A percentile compares a stretch with the other conserved stretches of the same genome.
phyloP scores from a whole-genome alignment of 805 yeast species.

The Pichia scutulata region DNA sequence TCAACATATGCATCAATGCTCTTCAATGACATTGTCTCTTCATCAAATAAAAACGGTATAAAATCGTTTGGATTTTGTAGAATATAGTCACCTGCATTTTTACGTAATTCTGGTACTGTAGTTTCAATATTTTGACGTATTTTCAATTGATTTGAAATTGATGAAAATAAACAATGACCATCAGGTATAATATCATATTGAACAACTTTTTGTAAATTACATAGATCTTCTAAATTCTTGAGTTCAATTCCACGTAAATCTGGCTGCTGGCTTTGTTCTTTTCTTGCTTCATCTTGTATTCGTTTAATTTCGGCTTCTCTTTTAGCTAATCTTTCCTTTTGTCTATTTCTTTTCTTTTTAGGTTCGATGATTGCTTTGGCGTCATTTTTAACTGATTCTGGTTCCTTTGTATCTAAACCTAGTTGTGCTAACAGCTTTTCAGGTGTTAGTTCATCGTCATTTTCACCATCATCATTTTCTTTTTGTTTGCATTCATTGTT shows the following conservation, averaged over 20 bases:
- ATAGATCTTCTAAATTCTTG: slow-evolving; percentile 50
- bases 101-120: slow-evolving; percentile 49
- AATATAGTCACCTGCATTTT: slow-evolving; percentile 59
- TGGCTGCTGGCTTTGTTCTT: slow-evolving; percentile 60
- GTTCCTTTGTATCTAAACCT: slow-evolving; percentile 14
- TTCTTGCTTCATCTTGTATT: slow-evolving; percentile 57
- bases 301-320: slow-evolving; percentile 62
- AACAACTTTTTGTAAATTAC: slow-evolving; percentile 39
- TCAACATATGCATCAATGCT: slow-evolving; percentile 63
- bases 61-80: slow-evolving; percentile 59
- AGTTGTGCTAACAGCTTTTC: slow-evolving; percentile 55
- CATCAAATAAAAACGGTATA: slow-evolving; percentile 78
- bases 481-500: slow-evolving; percentile 11
- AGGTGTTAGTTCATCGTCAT: slow-evolving; percentile 50
- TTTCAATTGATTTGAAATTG: slow-evolving; percentile 70
- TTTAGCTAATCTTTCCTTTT: slow-evolving; percentile 72
- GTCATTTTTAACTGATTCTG: background rate
- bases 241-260: slow-evolving; percentile 68
- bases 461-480: slow-evolving; percentile 36
- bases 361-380: slow-evolving; percentile 2
- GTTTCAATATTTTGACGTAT: slow-evolving; percentile 38
- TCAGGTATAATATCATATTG: slow-evolving; percentile 77
- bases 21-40: slow-evolving; percentile 52
- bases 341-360: slow-evolving; percentile 57
- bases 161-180: slow-evolving; percentile 89